Evolutionary conservation across 2,329 filamentous ascomycete genomes (phyloP), one percentile per base, ranked within the genome.

Genomic region (Cryphonectria parasitica): DNA sequence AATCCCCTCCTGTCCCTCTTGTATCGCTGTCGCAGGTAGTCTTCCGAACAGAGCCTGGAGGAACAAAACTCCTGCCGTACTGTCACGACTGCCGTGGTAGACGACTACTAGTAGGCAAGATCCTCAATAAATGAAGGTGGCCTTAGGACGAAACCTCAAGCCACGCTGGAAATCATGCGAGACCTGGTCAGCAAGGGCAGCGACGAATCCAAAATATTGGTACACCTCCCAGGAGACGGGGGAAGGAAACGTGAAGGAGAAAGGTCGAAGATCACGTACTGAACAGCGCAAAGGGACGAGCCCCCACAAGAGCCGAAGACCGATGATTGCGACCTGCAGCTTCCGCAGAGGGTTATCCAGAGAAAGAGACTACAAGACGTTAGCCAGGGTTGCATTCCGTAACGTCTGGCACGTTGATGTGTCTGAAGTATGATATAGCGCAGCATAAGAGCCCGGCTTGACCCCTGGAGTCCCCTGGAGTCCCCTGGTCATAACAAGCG

Each of bases 361-460:
- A 17, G 31, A 17, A 5, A 31, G 43, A 41, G 17, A 45, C 39
- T 58, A 28, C n/a, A 39, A 49, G 54, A 43, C 36, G 39, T 61
- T 67, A 45, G 65, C 65, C 25, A 17, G 25, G 28, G 58, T 68
- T 62, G 60, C 56, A 68, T 63, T 67, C 66, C 66, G 66, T 22
- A 34, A 39, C 22, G 36, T 39, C 31, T 67, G 66, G 39, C 31
- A 67, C 56, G 66, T 67, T n/a, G 43, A 43, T 52, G 31, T n/a
- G 66, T 62, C 66, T 62, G 41, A 39, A 62, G 39, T 62, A 22
- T 52, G 54, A 64, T 45, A 43, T 45, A 64, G 63, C 41, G 22
- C 25, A 49, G 41, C 43, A 64, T 34, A 8, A 52, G 28, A 28
- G 15, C 13, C 54, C 31, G 28, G 25, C 28, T 28, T 62, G 60